Conservation (phyloP, 441 rosid species). For the Arabidopsis lyrata region DNA sequence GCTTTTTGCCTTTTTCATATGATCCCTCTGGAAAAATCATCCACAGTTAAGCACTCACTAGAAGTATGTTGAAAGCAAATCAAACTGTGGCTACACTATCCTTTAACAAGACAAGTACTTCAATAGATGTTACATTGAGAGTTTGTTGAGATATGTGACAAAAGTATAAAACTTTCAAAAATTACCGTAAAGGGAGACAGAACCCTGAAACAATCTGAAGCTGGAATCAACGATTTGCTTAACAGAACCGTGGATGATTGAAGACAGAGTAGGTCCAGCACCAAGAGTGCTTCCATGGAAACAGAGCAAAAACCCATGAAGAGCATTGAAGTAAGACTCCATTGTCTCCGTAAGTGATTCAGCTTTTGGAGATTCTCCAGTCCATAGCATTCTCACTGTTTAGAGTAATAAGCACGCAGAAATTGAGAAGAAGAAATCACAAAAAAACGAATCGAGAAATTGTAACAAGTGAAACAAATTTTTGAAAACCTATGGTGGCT, state of each 20-base stretch:
- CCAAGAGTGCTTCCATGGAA: conserved; percentile 82
- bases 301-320: conserved; percentile 83
- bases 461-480: neutral
- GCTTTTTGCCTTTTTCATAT: conserved; percentile 51
- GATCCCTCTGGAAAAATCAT: conserved; percentile 52
- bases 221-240: conserved; percentile 86
- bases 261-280: conserved; percentile 84
- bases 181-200: conserved; percentile 70
- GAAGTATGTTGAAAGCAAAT: too few species aligned
- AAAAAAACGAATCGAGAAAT: neutral
- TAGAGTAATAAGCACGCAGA: neutral
- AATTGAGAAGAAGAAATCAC: neutral
- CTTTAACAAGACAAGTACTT: neutral
- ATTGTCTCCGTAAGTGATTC: conserved; percentile 76
- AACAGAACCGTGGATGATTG: conserved; percentile 61
- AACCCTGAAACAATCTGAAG: conserved; percentile 78
- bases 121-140: too few species aligned
- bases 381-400: conserved; percentile 92
- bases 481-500: conserved; percentile 74
- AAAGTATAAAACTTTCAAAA: conserved; percentile 8
- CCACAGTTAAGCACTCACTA: neutral
- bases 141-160: neutral
- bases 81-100: neutral
- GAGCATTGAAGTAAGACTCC: conserved; percentile 65
- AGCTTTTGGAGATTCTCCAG: conserved; percentile 70